Base-by-base conservation (phyloP, 2,329 filamentous ascomycete genomes). In the Teratosphaeria nubilosa region DNA sequence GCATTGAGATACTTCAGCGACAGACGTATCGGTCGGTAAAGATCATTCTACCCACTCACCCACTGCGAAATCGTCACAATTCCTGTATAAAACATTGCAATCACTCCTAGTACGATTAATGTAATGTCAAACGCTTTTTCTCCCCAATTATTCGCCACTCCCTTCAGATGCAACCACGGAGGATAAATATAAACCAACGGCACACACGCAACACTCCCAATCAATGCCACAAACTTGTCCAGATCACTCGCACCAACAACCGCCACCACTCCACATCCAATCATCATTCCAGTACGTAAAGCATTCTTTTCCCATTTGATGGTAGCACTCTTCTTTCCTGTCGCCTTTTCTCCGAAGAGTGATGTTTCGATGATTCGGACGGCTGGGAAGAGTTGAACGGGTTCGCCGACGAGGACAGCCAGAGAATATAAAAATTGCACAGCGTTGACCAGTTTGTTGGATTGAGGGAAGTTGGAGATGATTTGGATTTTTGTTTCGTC, bases 221-320 rank as follows among this genome's bases (percentile, higher is more conserved):
- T 89, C 53, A 90, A 74, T 0, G 86, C 84, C 13, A 90, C 86
- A 63, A 90, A 90, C 61, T 86, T 85, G 72, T 90, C 86, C 60
- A 90, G 74, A 69, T 88, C 85, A 50, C 80, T 83, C 0, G 86
- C 84, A 16, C 86, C 86, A 1, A 83, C 64, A 13, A 86, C 82
- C 16, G 85, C 79, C 51, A 90, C 76, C 22, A 76, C 75, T 9
- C 82, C 83, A 62, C 85, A 87, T 9, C 84, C 41, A 1, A 79
- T 69, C 32, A 87, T 82, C 24, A 87, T 68, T 0, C 69, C 65
- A 0, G 82, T 78, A 24, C 86, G 77, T 64, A 90, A 82, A 1
- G 72, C 78, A 64, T 90, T 90, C 79, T 90, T 90, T 74, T 85
- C 84, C 87, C 87, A 90, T 70, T 90, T 90, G 62, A 85, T 86